Evolutionary conservation across 2,329 filamentous ascomycete genomes (phyloP).

Genomic region (Verticillium dahliae): DNA sequence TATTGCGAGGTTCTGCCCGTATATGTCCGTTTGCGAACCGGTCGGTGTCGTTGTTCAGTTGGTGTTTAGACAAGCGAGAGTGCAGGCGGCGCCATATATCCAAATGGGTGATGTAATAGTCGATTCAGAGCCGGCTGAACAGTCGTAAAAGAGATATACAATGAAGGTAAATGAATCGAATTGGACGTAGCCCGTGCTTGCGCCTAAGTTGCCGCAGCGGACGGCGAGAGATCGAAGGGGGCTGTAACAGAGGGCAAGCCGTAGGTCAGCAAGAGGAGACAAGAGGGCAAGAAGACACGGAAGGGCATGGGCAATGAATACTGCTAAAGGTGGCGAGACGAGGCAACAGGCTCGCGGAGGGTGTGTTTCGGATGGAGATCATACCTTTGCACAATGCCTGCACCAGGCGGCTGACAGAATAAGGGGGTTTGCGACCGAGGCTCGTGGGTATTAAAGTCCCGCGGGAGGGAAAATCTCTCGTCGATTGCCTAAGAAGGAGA

Average conservation of each 20-base stretch:
- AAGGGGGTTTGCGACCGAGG: not conserved
- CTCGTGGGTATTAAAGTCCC: conserved; percentile 5
- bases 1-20: not conserved
- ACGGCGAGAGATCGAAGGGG: not conserved
- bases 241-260: not conserved
- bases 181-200: not conserved
- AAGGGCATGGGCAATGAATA: not conserved
- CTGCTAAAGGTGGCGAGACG: not conserved
- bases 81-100: conserved; percentile 1
- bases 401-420: conserved; percentile 9
- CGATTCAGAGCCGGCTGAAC: conserved; percentile 52
- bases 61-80: conserved; percentile 1
- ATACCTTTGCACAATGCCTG: conserved; percentile 13
- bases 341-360: not conserved
- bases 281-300: not conserved
- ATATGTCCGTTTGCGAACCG: not conserved
- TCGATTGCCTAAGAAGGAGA: conserved; percentile 5
- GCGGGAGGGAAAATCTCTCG: not conserved
- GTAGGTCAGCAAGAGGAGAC: not conserved
- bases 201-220: not conserved
- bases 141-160: conserved; percentile 12
- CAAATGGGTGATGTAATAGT: not conserved
- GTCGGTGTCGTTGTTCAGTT: not conserved
- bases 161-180: conserved; percentile 3
- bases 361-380: not conserved